Evolutionary conservation across 192 early-diverging fungal species (phyloP).

Genomic region (Mortierella hygrophila): DNA sequence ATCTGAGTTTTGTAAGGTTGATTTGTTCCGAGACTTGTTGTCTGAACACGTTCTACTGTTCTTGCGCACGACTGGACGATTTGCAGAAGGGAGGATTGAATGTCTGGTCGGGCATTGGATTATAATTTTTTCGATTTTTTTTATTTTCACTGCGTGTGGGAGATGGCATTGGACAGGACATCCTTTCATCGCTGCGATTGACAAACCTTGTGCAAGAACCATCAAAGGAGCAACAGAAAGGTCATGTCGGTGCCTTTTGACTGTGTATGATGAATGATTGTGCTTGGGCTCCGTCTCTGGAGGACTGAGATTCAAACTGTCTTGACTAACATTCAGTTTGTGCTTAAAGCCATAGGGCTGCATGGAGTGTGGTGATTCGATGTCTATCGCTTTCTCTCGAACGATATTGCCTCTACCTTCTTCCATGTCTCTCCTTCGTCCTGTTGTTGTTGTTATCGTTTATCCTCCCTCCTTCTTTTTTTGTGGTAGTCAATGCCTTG

Average conservation of each 20-base stretch:
- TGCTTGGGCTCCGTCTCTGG: neutral
- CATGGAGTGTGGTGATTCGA: neutral
- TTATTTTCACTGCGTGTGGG: too few species aligned
- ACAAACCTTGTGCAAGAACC: neutral
- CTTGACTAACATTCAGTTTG: neutral
- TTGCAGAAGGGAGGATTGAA: neutral
- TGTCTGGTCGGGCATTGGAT: slow-evolving; percentile 1
- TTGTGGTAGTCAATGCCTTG: too few species aligned
- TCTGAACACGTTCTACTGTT: slow-evolving; percentile 1
- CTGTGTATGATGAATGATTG: neutral
- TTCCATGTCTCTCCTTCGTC: too few species aligned
- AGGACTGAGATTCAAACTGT: neutral
- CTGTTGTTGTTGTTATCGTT: too few species aligned
- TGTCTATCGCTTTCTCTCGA: neutral
- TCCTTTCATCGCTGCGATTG: neutral
- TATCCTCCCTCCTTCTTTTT: too few species aligned
- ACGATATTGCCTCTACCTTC: too few species aligned
- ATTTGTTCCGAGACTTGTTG: neutral
- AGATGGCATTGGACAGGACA: too few species aligned
- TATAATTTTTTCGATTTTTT: neutral
- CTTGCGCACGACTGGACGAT: neutral
- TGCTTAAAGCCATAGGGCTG: neutral
- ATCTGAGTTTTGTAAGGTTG: neutral
- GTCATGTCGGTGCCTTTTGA: neutral
- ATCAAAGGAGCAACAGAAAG: neutral